phyloP scores from a whole-genome alignment of 2,329 filamentous ascomycete species.

The Ceratocystis eucalypticola region DNA sequence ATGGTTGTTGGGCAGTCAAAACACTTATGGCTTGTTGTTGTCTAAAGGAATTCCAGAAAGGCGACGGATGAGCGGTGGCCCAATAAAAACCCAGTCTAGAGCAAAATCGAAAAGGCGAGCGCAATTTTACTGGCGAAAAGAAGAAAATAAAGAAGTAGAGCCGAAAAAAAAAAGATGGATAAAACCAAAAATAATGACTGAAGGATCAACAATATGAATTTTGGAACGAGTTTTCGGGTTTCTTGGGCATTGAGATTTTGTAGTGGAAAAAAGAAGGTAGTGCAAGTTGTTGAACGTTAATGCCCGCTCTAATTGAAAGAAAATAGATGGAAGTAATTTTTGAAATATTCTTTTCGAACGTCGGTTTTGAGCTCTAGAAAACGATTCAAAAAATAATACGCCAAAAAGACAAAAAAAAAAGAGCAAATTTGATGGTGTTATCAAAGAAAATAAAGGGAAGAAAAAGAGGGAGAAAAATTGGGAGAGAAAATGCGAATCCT shows the following conservation, averaged over 20 bases:
- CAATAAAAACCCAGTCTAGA: conserved; percentile 7
- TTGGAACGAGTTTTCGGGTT: conserved; percentile 2
- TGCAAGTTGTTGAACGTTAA: background rate
- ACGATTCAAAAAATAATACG: conserved; percentile 1
- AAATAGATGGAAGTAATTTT: background rate
- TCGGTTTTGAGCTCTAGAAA: background rate
- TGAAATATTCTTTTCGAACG: background rate
- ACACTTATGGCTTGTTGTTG: background rate
- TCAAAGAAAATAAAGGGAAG: conserved; percentile 9
- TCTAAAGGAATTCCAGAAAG: background rate
- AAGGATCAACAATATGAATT: conserved; percentile 6
- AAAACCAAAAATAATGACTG: background rate
- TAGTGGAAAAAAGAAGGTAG: background rate
- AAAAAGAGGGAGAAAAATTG: background rate
- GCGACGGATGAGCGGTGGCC: background rate
- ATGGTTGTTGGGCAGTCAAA: conserved; percentile 10
- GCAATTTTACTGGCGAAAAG: background rate
- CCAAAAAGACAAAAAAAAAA: background rate
- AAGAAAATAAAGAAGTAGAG: background rate
- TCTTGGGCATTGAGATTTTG: background rate
- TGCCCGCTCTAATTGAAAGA: background rate
- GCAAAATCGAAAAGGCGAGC: background rate
- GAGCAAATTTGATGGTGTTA: background rate
- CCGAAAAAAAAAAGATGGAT: background rate
- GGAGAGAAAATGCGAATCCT: conserved; percentile 4